Evolutionary conservation across 2,329 filamentous ascomycete genomes (phyloP).

Genomic region (Verticillium klebahnii): DNA sequence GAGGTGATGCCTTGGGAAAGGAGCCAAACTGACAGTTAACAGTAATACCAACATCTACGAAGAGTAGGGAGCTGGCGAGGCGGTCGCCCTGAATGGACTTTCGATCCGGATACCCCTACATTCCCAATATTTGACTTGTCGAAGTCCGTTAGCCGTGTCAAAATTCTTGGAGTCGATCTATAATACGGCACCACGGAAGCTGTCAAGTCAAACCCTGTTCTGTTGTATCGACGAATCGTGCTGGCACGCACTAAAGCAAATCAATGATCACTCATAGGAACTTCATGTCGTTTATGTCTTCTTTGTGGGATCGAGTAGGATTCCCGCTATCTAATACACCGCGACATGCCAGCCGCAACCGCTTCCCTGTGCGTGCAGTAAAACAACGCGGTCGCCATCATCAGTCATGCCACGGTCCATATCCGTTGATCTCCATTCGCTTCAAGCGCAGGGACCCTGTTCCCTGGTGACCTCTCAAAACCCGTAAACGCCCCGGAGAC

Average conservation of each 20-base stretch:
- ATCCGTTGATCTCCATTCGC: background rate
- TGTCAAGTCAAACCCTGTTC: no score
- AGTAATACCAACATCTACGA: constrained; percentile 23
- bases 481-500: background rate
- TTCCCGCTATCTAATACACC: background rate
- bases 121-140: background rate
- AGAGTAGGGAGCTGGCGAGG: constrained; percentile 8
- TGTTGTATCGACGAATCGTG: no score
- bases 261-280: no score
- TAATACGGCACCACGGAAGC: no score
- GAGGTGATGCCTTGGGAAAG: background rate
- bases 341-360: background rate
- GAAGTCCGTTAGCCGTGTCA: no score
- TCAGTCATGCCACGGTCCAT: background rate
- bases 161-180: no score
- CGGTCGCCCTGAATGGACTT: background rate
- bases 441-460: background rate
- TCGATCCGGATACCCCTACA: background rate
- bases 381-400: background rate
- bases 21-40: constrained; percentile 3
- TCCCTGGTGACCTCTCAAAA: background rate
- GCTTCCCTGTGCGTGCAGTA: background rate
- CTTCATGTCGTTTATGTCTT: background rate
- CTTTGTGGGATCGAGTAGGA: background rate
- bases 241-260: no score